A percentile compares a stretch with the other conserved stretches of the same genome.
These are phyloP conservation scores for Helicostylum pulchrum DNA, from an alignment of 192 early-diverging fungal genomes.

Conservation along the genomic window DNA sequence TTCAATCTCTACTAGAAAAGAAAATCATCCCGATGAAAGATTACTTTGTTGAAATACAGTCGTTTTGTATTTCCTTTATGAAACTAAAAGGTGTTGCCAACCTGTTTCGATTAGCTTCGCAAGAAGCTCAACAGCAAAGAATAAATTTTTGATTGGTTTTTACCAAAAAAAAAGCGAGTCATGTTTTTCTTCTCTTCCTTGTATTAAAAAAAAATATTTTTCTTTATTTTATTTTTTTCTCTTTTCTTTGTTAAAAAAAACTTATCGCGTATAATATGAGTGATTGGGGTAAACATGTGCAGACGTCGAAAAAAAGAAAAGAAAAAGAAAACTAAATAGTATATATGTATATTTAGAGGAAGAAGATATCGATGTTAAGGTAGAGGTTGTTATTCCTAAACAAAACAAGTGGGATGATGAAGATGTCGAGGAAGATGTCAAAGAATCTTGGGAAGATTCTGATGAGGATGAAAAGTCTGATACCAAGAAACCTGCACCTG, in stretches of 20 bases:
- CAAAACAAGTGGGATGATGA: constrained; percentile 68
- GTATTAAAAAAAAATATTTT: neutral
- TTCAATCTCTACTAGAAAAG: constrained; percentile 20
- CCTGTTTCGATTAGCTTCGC: neutral
- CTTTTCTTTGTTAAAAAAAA: neutral
- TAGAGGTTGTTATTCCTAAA: constrained; percentile 25
- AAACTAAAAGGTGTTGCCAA: neutral
- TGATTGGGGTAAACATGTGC: neutral
- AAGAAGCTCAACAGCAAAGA: neutral
- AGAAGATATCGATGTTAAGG: constrained; percentile 29
- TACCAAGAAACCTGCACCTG: constrained; percentile 32
- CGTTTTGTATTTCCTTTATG: constrained; percentile 18
- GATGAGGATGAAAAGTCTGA: constrained; percentile 49
- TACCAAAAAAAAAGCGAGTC: neutral
- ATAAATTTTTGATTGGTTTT: neutral
- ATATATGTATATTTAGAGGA: neutral
- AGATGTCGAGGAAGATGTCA: constrained; percentile 55
- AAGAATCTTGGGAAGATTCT: constrained; percentile 65
- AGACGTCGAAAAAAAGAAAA: neutral
- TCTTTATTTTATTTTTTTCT: neutral
- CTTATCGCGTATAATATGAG: neutral
- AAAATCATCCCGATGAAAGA: constrained; percentile 4
- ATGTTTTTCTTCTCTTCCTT: neutral
- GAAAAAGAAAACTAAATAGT: too few species aligned
- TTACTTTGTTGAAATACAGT: constrained; percentile 17